Percentiles rank a stretch among this genome's conserved stretches.
Evolutionary conservation across 176 grass and related monocot genomes (phyloP).

Genomic region (Triticum monococcum): DNA sequence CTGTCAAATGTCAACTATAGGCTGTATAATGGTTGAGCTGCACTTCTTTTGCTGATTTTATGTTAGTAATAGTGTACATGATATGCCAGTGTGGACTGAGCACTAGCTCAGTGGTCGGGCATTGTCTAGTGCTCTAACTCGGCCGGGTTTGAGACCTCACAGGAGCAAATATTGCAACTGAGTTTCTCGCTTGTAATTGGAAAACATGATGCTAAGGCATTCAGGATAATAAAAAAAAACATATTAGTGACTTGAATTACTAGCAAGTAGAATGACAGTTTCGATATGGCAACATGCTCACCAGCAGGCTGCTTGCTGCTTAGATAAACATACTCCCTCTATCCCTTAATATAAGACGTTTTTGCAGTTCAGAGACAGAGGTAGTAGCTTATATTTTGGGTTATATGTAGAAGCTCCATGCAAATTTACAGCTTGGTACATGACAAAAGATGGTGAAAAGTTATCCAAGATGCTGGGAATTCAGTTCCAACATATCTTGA

Average conservation of each 20-base stretch:
- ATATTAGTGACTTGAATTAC: neutral
- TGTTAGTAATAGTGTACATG: conserved; percentile 11
- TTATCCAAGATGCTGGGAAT: neutral
- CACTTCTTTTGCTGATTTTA: conserved; percentile 40
- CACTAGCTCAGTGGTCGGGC: neutral
- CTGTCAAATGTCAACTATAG: conserved; percentile 13
- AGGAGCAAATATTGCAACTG: neutral
- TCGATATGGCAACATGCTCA: conserved; percentile 9
- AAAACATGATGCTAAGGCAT: neutral
- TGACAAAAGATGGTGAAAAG: neutral
- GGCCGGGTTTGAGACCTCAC: neutral
- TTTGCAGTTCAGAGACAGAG: no score
- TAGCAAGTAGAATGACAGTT: conserved; percentile 4
- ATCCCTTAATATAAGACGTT: no score
- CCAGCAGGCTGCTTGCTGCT: conserved; percentile 8
- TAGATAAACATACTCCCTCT: neutral
- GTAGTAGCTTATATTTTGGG: neutral
- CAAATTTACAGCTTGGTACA: conserved; percentile 9
- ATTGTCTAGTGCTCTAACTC: neutral
- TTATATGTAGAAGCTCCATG: conserved; percentile 15
- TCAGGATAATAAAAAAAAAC: neutral
- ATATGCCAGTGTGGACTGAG: neutral
- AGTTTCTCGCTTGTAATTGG: neutral
- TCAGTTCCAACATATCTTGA: conserved; percentile 9
- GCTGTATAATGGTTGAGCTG: conserved; percentile 3